Percentiles rank a stretch among this genome's conserved stretches.
These are phyloP conservation scores for Erodium trifolium DNA, from an alignment of 441 rosid genomes.

Conservation along the genomic window DNA sequence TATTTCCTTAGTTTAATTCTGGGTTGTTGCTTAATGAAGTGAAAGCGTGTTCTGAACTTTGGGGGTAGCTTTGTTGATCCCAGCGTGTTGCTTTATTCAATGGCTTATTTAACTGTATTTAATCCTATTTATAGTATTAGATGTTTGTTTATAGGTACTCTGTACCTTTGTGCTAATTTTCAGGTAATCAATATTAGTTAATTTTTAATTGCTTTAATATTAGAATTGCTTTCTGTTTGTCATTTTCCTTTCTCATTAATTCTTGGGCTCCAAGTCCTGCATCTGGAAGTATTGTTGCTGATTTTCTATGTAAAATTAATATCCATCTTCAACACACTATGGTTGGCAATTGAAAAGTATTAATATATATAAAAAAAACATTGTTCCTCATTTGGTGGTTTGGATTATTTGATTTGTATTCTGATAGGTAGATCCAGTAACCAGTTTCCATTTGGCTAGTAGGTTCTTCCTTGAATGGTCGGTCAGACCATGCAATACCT, in stretches of 20 bases:
- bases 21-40: not conserved
- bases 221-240: not conserved
- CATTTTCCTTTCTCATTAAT: too few relatives aligned
- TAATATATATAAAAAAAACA: too few relatives aligned
- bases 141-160: not conserved
- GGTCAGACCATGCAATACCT: not conserved
- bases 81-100: not conserved
- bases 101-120: not conserved
- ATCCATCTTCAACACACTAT: not conserved
- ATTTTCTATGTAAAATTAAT: too few relatives aligned
- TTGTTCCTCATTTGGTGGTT: not conserved
- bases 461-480: not conserved
- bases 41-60: not conserved
- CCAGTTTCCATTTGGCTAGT: not conserved
- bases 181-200: not conserved
- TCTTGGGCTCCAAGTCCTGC: not conserved
- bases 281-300: not conserved
- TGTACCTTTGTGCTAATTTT: not conserved
- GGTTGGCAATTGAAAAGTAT: not conserved
- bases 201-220: too few relatives aligned
- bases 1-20: too few relatives aligned
- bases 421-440: not conserved
- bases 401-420: not conserved
- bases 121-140: not conserved
- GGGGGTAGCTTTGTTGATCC: not conserved